phyloP scores from a whole-genome alignment of 2,329 filamentous ascomycete genomes.

The Cladobotryum protrusum region DNA sequence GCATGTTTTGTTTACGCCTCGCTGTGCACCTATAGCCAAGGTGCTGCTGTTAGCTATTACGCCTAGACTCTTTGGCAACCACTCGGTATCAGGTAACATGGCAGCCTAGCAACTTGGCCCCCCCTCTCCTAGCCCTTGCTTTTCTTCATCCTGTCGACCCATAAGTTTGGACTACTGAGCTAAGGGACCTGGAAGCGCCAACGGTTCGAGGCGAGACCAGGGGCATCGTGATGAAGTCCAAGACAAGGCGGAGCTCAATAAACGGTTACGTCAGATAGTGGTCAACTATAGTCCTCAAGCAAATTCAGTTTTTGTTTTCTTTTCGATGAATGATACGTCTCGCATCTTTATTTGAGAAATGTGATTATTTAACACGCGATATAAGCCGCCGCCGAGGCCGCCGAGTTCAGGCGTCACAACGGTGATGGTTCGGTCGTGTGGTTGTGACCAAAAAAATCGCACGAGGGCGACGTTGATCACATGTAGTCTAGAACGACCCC shows the following conservation, averaged over 20 bases:
- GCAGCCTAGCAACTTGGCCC: too few species aligned
- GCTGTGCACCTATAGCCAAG: too few species aligned
- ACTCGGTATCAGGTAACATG: too few species aligned
- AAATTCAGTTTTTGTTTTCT: conserved; percentile 4
- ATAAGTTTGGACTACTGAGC: neutral
- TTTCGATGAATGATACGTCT: neutral
- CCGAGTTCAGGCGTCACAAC: too few species aligned
- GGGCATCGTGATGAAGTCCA: neutral
- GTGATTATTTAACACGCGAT: neutral
- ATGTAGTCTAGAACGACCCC: conserved; percentile 2
- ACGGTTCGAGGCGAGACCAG: neutral
- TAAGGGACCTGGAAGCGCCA: neutral
- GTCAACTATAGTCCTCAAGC: conserved; percentile 6
- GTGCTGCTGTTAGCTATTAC: too few species aligned
- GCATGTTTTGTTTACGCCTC: neutral
- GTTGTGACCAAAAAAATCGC: too few species aligned
- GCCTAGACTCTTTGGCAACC: too few species aligned
- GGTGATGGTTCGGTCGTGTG: too few species aligned
- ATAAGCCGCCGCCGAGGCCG: too few species aligned
- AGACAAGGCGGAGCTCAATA: conserved; percentile 1
- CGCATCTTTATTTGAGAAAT: neutral
- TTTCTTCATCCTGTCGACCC: neutral
- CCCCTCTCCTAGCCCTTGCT: too few species aligned
- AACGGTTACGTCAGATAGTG: neutral
- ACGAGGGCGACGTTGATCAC: conserved; percentile 5